Evolutionary conservation across 352 stramenopile genomes (phyloP), one percentile per base, ranked within the genome.

Genomic region (Phytophthora sansomeana): DNA sequence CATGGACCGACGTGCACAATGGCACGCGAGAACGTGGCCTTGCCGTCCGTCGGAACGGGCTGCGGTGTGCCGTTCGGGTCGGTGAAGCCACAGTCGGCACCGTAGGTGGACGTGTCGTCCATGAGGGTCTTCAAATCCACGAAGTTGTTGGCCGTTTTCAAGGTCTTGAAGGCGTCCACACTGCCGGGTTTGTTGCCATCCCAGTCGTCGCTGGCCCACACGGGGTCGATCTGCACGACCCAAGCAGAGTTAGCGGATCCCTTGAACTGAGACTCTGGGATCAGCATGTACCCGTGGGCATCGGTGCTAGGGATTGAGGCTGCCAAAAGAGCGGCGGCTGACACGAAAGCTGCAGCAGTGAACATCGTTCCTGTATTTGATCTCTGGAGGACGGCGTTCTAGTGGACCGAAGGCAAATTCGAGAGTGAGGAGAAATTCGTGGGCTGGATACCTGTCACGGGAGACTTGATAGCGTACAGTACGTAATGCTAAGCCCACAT

Each of bases 211-310:
- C 65, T 69, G 4, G n/a, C 24, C 47, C 44, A 69, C 24, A 41
- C 19, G 2, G 65, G 65, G 52, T 73, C 51, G 6, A 73, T 73
- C 46, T 73, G 58, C 7, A 69, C 58, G 24, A 69, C 35, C 58
- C 65, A 73, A 0, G 65, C 58, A 11, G 65, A 73, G 36, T 26
- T 65, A 26, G 46, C 58, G 10, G 65, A 73, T 10, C 32, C 58
- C 13, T 52, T 47, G 39, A 73, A 73, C 19, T 69, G 33, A 26
- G 65, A 52, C 32, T 65, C 43, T 0, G 65, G 65, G 36, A 73
- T 58, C 10, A 61, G 21, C 65, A 73, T 69, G 65, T 73, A 73
- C 6, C 65, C 65, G 52, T 73, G 65, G 33, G 36, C 65, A 24
- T 68, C 21, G 21, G 54, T 41, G 26, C 17, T 49, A 19, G 65